A percentile compares a stretch with the other conserved stretches of the same genome.
Conservation (phyloP, 106 monocot species). For the Hemerocallis citrina region DNA sequence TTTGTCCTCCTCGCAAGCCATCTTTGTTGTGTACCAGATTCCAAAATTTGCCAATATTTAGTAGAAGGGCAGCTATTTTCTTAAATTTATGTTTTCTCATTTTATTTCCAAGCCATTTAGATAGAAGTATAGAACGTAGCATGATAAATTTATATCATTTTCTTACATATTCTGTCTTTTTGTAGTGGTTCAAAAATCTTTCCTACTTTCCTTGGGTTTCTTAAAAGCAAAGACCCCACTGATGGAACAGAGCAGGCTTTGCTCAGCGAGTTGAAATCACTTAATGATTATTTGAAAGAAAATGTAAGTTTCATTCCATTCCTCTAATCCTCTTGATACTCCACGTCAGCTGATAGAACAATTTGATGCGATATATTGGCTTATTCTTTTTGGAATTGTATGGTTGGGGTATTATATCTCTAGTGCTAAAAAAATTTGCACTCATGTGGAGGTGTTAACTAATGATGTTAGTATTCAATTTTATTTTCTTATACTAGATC, state of each 20-base stretch:
- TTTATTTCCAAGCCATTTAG: no score
- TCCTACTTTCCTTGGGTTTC: conserved; percentile 53
- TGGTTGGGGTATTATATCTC: no score
- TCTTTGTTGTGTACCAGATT: no score
- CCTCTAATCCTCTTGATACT: background rate
- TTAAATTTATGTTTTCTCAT: no score
- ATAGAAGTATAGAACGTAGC: no score
- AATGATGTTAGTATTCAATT: background rate
- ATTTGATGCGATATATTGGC: background rate
- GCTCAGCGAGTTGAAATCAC: conserved; percentile 41
- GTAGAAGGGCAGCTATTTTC: no score
- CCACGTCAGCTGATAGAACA: background rate
- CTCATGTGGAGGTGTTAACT: background rate
- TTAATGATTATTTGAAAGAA: conserved; percentile 68
- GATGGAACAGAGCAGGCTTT: conserved; percentile 73
- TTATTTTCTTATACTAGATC: background rate
- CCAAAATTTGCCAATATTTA: no score
- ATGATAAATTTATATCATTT: no score
- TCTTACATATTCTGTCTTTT: no score
- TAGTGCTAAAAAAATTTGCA: background rate
- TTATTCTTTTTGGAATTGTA: background rate
- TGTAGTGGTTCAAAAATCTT: conserved; percentile 79
- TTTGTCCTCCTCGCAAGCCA: no score
- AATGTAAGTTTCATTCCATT: conserved; percentile 35
- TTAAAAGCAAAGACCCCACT: conserved; percentile 67